Evolutionary conservation across 148 eudicot genomes (phyloP).

Genomic region (Drosera capensis): DNA sequence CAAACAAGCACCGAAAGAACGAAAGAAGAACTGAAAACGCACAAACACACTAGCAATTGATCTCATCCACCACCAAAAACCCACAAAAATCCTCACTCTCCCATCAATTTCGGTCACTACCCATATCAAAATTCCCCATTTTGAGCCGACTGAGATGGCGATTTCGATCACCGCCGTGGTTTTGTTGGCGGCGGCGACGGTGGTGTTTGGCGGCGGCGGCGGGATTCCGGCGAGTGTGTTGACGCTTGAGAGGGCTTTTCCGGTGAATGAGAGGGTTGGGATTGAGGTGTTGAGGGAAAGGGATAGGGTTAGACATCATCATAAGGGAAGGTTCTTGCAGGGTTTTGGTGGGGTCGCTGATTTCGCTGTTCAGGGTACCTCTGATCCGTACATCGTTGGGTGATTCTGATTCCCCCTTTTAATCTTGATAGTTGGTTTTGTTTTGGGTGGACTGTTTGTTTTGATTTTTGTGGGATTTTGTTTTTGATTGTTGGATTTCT

Average conservation of each 20-base stretch:
- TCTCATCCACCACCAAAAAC: too few relatives aligned
- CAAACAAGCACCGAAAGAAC: too few relatives aligned
- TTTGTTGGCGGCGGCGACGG: constrained; percentile 13
- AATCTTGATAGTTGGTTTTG: not conserved
- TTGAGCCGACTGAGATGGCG: too few relatives aligned
- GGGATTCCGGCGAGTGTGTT: constrained; percentile 26
- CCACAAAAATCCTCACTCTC: too few relatives aligned
- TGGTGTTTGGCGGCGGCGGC: constrained; percentile 2
- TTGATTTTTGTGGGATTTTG: too few relatives aligned
- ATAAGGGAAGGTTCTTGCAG: constrained; percentile 52
- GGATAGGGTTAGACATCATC: constrained; percentile 52
- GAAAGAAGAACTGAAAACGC: too few relatives aligned
- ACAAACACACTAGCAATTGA: too few relatives aligned
- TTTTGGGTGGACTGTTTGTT: too few relatives aligned
- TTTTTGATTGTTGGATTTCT: too few relatives aligned
- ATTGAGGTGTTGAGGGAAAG: constrained; percentile 37
- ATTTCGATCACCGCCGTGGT: constrained; percentile 19
- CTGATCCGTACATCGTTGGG: constrained; percentile 77
- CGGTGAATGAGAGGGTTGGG: constrained; percentile 43
- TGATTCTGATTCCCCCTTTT: constrained; percentile 11
- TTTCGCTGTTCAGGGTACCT: constrained; percentile 51
- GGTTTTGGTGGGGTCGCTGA: constrained; percentile 50
- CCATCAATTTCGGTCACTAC: too few relatives aligned
- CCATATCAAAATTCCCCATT: too few relatives aligned
- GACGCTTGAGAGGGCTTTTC: constrained; percentile 50